Conservation (phyloP, 352 stramenopile genomes). For the Phytophthora colocasiae region DNA sequence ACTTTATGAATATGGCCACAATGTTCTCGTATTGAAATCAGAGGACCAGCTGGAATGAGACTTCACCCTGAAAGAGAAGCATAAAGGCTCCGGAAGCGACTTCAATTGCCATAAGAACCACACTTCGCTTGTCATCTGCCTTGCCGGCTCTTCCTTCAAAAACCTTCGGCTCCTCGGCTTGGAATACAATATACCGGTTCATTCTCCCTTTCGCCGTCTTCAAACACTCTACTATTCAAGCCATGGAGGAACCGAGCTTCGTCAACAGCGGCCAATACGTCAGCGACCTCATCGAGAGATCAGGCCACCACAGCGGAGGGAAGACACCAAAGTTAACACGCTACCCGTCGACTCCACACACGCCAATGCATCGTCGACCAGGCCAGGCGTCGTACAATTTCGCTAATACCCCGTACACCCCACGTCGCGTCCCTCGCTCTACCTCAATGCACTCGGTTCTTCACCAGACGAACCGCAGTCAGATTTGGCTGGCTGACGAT, state of each 20-base stretch:
- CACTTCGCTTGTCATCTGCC: constrained; percentile 24
- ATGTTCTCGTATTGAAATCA: constrained; percentile 10
- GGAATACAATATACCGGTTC: not conserved
- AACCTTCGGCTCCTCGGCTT: too few species aligned
- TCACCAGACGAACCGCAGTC: constrained; percentile 43
- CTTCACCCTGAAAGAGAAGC: not conserved
- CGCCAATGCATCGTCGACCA: constrained; percentile 25
- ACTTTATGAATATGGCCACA: not conserved
- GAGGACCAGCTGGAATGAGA: constrained; percentile 12
- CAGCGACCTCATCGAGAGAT: constrained; percentile 36
- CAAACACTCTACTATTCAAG: not conserved
- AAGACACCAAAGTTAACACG: constrained; percentile 25
- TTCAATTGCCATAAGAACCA: constrained; percentile 19
- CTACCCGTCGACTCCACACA: constrained; percentile 24
- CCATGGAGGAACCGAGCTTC: constrained; percentile 29
- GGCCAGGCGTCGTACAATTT: constrained; percentile 29
- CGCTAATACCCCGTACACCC: constrained; percentile 34
- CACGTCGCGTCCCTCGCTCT: constrained; percentile 16
- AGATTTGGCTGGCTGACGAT: constrained; percentile 30
- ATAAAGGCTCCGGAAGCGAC: not conserved
- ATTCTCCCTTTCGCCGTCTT: constrained; percentile 13
- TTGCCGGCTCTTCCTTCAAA: constrained; percentile 18
- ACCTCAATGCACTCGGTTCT: constrained; percentile 29
- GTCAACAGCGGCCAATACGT: constrained; percentile 40
- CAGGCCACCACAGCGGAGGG: constrained; percentile 11